Evolutionary conservation across 805 yeast genomes (phyloP), one percentile per base, ranked within the genome.

Genomic region (Saturnispora besseyi): DNA sequence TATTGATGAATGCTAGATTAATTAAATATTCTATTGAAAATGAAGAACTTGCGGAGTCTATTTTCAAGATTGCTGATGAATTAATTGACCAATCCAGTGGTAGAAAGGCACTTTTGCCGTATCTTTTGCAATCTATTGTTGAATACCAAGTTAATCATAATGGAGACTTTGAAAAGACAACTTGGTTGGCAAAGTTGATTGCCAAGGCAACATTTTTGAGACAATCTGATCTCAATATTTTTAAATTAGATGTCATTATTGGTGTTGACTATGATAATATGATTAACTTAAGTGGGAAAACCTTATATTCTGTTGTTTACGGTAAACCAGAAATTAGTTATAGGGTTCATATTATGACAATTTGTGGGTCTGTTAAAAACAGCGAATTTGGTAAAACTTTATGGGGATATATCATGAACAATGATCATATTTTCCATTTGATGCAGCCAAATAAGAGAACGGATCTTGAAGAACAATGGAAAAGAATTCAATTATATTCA

Each of bases 401-500:
- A 3, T 63, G 75, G 58, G 56, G 63, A 1, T 66, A 53, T 51
- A 64, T 79, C 18, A 51, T 77, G 13, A 63, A 63, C 0, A 63
- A 70, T 30, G 69, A 69, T 11, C 61, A 59, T 4, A 61, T 62
- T 7, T 73, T 71, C 54, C 69, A 72, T 36, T 61, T 85, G 3
- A 64, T 80, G 37, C 57, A 61, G 1, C 82, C 84, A 2, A 57
- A 66, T 30, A 79, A 75, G 58, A 71, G 77, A 40, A 76, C 79
- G 0, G 93, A 86, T 59, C 85, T 87, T 0, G 67, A 67, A 7
- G 96, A 87, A 60, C 93, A 86, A 59, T 67, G 77, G 66, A 71
- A 70, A 47, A 71, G 97, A 53, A 63, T 86, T 8, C 76, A 74
- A 51, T 60, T 80, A 7, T 75, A 79, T 55, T 75, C 78, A 30